Base-by-base conservation (phyloP, 139 green algal species). In the Gonium pectorale region DNA sequence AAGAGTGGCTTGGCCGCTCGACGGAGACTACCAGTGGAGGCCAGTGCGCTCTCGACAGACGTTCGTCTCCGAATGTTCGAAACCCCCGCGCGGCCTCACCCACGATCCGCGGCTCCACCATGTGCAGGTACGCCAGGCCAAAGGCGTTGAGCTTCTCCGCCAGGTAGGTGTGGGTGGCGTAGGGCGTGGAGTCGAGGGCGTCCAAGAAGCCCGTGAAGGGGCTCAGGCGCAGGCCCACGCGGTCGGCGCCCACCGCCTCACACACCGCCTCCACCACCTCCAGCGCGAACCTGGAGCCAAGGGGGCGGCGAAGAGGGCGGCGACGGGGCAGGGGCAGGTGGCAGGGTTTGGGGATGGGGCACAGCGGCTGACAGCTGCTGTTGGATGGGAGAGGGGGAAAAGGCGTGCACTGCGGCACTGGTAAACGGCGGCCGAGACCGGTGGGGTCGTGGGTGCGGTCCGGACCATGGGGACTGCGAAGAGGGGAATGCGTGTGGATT, bases 121-220 rank as follows among this genome's bases (percentile, higher is more conserved):
- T 88, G 91, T 98, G 95, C 8, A 96, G 46, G 81, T 97, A 97
- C 1, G 92, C 85, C 77, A 97, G 81, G 70, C 86, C 82, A 44
- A 84, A 79, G 74, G 88, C 86, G 71, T 95, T 93, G 26, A 98
- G 86, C 85, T 94, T 74, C 86, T 95, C 87, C 64, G 94, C 67
- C 52, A 97, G 89, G 79, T 94, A 96, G 8, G 27, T 37, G 69
- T 52, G 54, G 35, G 51, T 86, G 62, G 59, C 86, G 73, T 90
- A 88, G 15, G 87, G 87, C 27, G 75, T 91, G 29, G 83, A 83
- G 62, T 91, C 90, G 5, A 38, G 22, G 7, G 51, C 75, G 51
- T 92, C 90, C 27, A 88, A 31, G 87, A 91, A 94, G 56, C 9
- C 72, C 67, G 82, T 90, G 86, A 94, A 96, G 44, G 95, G 94